Base-by-base conservation (phyloP, 2,329 filamentous ascomycete genomes). In the Fusarium euwallaceae region DNA sequence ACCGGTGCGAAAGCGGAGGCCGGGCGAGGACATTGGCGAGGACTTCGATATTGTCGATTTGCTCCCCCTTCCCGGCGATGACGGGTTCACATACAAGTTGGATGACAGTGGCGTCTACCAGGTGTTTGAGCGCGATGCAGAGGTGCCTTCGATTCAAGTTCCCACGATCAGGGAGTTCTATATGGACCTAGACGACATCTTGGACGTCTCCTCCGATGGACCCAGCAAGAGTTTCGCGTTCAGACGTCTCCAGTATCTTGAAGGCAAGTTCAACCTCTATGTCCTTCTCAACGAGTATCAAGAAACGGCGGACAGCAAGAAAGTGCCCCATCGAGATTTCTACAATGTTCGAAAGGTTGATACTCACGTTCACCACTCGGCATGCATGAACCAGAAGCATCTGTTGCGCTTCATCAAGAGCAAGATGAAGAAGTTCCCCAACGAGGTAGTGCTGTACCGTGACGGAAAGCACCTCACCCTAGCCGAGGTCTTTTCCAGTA, bases 311-410 rank as follows among this genome's bases (percentile, higher is more conserved):
- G 97, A 99, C 86, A 98, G 94, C 82, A 99, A 99, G 83, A 96
- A 94, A 78, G 97, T 98, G 64, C 97, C 97, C 4, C 97, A 99
- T 83, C 92, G 97, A 86, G 97, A 99, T 84, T 99, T 99, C 81
- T 99, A 99, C 87, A 99, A 99, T 81, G 97, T 99, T 59, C 91
- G 97, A 81, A 99, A 99, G 83, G 97, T 99, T 61, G 97, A 99
- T 81, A 99, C 97, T 10, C 97, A 99, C 88, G 97, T 99, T 78
- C 97, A 99, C 82, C 97, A 99, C 83, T 99, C 97, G 17, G 97
- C 97, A 27, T 99, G 97, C 82, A 99, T 99, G 97, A 99, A 99
- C 81, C 97, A 99, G 84, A 99, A 99, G 85, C 97, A 99, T 88
- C 86, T 99, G 67, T 87, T 99, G 70, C 94, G 97, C 64, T 99